Evolutionary conservation across 2,329 filamentous ascomycete genomes (phyloP), one percentile per base, ranked within the genome.

Genomic region (Aureobasidium pullulans): DNA sequence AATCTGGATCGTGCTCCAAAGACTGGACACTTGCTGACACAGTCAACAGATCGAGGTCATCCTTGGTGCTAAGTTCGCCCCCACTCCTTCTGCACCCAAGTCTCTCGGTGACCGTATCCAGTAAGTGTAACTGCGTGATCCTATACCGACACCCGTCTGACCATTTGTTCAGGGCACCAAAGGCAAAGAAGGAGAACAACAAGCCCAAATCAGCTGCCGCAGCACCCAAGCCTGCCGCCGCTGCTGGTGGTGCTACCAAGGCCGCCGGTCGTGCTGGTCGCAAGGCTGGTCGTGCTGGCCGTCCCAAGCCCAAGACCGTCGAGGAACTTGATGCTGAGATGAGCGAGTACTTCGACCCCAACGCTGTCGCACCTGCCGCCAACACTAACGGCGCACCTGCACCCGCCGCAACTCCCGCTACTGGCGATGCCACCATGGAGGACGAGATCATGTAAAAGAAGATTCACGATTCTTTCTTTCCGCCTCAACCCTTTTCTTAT

Each of bases 261-360:
- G 76, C 72, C 49, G 74, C 76, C 49, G 78, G 77, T 58, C 78
- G 76, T 63, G 78, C 75, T 46, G 77, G 76, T 64, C 75, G 76
- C 67, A 81, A 81, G 74, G 78, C 23, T 23, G 23, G 85, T 66
- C 87, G 78, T 69, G 78, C 81, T 64, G 87, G 68, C 81, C 87
- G 66, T 77, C 85, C 69, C 80, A 95, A 84, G 75, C 76, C 80
- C 78, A 97, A 97, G 88, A 96, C 91, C 0, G 85, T 88, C 1
- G 93, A 96, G 72, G 92, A 99, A 77, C 85, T 99, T 29, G 94
- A 99, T 73, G 91, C 90, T 4, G 94, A 99, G 74, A 99, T 99
- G 94, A 86, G 85, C 19, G 94, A 97, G 74, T 99, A 99, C 78
- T 97, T 95, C 72, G 84, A 81, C 57, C 71, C 72, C 32, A 76